phyloP scores from a whole-genome alignment of 2,329 filamentous ascomycete genomes.

The Cordyceps tenuipes region DNA sequence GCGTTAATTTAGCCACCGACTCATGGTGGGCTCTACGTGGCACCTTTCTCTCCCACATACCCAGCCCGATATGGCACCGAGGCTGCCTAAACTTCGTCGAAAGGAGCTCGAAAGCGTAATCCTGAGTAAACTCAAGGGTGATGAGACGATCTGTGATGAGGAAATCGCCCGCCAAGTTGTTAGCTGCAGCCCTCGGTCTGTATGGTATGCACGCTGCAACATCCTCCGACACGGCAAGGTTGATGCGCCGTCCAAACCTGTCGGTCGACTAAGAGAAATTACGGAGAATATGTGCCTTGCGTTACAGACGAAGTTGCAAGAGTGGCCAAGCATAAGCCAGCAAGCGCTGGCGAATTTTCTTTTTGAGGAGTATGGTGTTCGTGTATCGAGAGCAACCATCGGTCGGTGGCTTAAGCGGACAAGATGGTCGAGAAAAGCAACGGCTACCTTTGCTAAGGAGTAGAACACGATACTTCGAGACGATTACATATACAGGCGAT shows the following conservation, averaged over 20 bases:
- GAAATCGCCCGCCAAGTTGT: not conserved
- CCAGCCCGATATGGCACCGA: constrained; percentile 12
- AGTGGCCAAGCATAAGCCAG: constrained; percentile 12
- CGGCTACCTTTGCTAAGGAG: constrained; percentile 11
- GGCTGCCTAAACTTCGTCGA: constrained; percentile 8
- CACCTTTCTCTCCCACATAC: not conserved
- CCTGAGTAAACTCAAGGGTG: not conserved
- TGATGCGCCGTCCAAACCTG: constrained; percentile 9
- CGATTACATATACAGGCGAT: constrained; percentile 8
- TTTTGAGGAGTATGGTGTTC: constrained; percentile 9
- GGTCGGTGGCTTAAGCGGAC: constrained; percentile 6
- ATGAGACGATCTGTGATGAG: not conserved
- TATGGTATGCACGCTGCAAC: constrained; percentile 5
- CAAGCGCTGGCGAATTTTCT: constrained; percentile 13
- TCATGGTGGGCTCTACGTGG: not conserved
- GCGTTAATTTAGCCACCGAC: not conserved
- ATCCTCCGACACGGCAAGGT: constrained; percentile 12
- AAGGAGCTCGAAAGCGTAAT: constrained; percentile 7
- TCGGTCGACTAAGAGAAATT: constrained; percentile 12
- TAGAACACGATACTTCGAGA: constrained; percentile 1
- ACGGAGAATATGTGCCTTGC: constrained; percentile 15
- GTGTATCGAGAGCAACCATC: constrained; percentile 11
- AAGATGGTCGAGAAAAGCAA: constrained; percentile 12
- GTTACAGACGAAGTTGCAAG: constrained; percentile 9
- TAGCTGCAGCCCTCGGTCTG: not conserved